These are phyloP conservation scores for Guadua angustifolia DNA, from an alignment of 176 grass and related monocot genomes.

Conservation along the genomic window DNA sequence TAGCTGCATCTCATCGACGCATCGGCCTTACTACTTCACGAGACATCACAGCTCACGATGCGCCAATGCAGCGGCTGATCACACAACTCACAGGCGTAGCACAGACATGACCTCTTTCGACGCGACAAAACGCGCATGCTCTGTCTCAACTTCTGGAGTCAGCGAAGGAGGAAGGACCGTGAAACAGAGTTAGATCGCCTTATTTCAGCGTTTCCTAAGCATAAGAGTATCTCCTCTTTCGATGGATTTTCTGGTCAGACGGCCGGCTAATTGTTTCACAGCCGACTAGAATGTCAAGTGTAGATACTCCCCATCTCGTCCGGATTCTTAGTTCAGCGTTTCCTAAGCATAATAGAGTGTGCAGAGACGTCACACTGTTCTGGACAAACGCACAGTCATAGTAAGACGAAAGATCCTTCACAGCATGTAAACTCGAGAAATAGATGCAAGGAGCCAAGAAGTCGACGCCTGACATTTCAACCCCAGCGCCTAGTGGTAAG, in stretches of 20 bases:
- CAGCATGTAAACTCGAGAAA: neutral
- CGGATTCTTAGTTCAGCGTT: neutral
- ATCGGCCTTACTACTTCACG: conserved; percentile 4
- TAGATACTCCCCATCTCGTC: neutral
- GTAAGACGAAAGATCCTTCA: neutral
- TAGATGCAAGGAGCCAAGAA: neutral
- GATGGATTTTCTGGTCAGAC: neutral
- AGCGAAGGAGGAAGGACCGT: neutral
- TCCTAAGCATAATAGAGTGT: neutral
- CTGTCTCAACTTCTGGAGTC: neutral
- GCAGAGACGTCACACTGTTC: neutral
- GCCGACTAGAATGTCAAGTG: neutral
- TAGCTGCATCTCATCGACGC: conserved; percentile 16
- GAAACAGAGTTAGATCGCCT: neutral
- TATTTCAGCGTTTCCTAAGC: too few species aligned
- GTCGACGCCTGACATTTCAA: neutral
- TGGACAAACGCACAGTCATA: neutral
- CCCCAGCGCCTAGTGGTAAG: neutral
- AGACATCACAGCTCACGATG: neutral
- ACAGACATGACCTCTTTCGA: neutral
- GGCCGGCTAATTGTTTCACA: neutral
- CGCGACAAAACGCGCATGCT: neutral
- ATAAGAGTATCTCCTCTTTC: too few species aligned
- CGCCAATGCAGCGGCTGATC: neutral
- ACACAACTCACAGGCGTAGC: too few species aligned